phyloP scores from a whole-genome alignment of 1,139 yeast species.

The Yamadazyma trypodendri region DNA sequence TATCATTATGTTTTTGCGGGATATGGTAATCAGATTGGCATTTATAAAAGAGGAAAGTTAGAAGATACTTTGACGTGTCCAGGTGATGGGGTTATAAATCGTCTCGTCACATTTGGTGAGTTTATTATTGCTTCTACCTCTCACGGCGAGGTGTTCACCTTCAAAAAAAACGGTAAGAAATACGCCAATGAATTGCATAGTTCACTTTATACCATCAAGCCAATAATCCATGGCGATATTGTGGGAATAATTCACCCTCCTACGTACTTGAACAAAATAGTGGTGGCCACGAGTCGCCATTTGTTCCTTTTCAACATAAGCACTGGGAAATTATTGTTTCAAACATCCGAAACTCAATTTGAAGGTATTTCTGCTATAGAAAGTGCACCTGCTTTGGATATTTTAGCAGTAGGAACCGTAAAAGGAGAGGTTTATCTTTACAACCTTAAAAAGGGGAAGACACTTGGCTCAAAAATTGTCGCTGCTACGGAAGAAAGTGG shows the following conservation, averaged over 20 bases:
- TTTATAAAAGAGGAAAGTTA: constrained; percentile 79
- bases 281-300: constrained; percentile 68
- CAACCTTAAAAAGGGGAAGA: constrained; percentile 66
- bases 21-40: constrained; percentile 67
- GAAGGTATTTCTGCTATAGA: constrained; percentile 60
- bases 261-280: constrained; percentile 86
- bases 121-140: constrained; percentile 62
- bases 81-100: constrained; percentile 37
- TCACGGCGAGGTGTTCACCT: constrained; percentile 58
- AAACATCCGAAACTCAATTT: constrained; percentile 51
- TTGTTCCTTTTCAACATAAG: constrained; percentile 69
- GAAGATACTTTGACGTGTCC: constrained; percentile 53
- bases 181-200: constrained; percentile 68
- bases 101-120: constrained; percentile 73
- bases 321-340: constrained; percentile 70
- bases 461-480: constrained; percentile 52
- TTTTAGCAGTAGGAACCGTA: constrained; percentile 74
- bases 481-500: constrained; percentile 52
- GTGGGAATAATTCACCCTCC: constrained; percentile 80
- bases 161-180: constrained; percentile 54
- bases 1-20: constrained; percentile 83
- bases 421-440: constrained; percentile 66
- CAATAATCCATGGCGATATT: constrained; percentile 63
- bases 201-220: constrained; percentile 49
- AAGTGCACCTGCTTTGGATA: constrained; percentile 83